phyloP scores from a whole-genome alignment of 345 rosid species.

The Physaria fendleri region DNA sequence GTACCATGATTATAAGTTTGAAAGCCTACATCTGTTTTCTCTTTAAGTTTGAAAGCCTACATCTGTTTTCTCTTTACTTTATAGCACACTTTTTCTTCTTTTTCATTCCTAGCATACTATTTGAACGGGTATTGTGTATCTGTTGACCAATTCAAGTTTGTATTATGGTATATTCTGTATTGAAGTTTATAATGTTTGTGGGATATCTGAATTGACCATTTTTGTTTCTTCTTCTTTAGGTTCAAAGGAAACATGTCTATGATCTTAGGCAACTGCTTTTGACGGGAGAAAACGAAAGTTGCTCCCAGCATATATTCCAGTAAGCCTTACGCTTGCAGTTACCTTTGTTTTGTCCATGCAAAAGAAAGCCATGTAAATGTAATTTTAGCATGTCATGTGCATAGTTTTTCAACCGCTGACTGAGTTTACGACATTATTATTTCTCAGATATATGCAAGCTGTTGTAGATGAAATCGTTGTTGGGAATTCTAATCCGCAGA shows the following conservation, averaged over 20 bases:
- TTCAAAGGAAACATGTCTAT: conserved; percentile 95
- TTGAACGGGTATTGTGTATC: not conserved
- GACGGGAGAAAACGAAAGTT: conserved; percentile 77
- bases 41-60: not conserved
- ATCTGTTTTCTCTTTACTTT: not conserved
- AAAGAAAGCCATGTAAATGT: not conserved
- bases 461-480: conserved; percentile 80
- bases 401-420: not conserved
- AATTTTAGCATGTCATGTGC: conserved; percentile 9
- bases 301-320: conserved; percentile 78
- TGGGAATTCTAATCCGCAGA: conserved; percentile 52
- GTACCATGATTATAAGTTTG: not conserved
- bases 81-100: not conserved
- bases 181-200: not conserved
- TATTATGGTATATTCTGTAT: not conserved
- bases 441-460: conserved; percentile 88
- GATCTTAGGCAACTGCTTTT: conserved; percentile 76
- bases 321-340: conserved; percentile 33
- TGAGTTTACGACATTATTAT: not conserved
- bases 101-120: not conserved
- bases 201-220: conserved; percentile 6
- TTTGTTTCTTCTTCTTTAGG: conserved; percentile 38
- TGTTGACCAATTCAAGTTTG: not conserved
- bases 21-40: not conserved
- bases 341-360: conserved; percentile 1